Conservation (phyloP, 768 basidiomycete species). For the Cantharellus anzutake region DNA sequence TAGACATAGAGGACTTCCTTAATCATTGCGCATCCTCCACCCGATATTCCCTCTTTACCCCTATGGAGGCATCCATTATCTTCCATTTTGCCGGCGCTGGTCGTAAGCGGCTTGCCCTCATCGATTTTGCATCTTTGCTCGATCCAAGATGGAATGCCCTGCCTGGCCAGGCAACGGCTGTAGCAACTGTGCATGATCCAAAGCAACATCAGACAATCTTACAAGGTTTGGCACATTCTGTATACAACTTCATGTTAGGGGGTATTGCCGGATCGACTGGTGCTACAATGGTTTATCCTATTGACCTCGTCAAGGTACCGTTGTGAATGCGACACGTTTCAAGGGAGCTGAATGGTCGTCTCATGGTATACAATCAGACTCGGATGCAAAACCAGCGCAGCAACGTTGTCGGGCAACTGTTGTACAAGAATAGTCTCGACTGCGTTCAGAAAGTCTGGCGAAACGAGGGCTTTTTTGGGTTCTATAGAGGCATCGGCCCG, state of each 20-base stretch:
- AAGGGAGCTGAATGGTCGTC: too few relatives aligned
- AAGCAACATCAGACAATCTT: slow-evolving; percentile 24
- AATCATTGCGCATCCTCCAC: slow-evolving; percentile 72
- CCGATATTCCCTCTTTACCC: slow-evolving; percentile 88
- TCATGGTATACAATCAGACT: slow-evolving; percentile 9
- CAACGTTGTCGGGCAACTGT: slow-evolving; percentile 86
- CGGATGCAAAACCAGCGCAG: slow-evolving; percentile 98
- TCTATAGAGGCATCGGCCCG: slow-evolving; percentile 90
- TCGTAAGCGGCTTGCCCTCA: slow-evolving; percentile 51
- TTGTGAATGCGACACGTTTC: background rate
- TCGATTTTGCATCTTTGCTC: slow-evolving; percentile 84
- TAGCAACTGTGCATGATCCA: slow-evolving; percentile 6
- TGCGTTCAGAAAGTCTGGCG: slow-evolving; percentile 86
- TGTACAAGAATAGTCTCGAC: slow-evolving; percentile 93
- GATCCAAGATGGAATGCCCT: slow-evolving; percentile 71
- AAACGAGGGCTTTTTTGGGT: slow-evolving; percentile 88
- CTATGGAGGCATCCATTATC: slow-evolving; percentile 95
- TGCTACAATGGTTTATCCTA: slow-evolving; percentile 95
- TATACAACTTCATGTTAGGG: slow-evolving; percentile 77
- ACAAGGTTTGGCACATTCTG: slow-evolving; percentile 42
- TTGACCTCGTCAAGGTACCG: slow-evolving; percentile 54
- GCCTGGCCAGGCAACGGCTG: slow-evolving; percentile 10
- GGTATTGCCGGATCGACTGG: slow-evolving; percentile 83
- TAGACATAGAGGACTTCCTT: slow-evolving; percentile 89
- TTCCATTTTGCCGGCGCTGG: slow-evolving; percentile 91